Percentiles rank a stretch among this genome's conserved stretches.
phyloP scores from a whole-genome alignment of 345 rosid species.

The Pugionium cornutum region DNA sequence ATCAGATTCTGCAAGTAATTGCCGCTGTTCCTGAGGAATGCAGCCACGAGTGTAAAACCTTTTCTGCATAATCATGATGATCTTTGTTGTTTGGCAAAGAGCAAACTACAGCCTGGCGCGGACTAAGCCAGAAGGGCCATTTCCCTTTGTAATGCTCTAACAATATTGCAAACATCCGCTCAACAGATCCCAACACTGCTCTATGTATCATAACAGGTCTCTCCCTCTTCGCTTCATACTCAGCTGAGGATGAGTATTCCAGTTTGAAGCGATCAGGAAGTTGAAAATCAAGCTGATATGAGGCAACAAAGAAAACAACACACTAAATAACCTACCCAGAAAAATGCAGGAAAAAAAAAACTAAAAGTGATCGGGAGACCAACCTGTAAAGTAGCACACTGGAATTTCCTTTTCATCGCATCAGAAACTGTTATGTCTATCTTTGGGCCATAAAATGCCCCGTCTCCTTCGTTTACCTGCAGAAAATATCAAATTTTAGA shows the following conservation, averaged over 20 bases:
- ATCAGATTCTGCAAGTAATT: neutral
- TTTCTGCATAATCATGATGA: constrained; percentile 43
- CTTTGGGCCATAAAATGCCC: constrained; percentile 85
- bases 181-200: constrained; percentile 83
- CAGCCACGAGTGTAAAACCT: constrained; percentile 40
- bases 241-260: constrained; percentile 72
- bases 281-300: constrained; percentile 6
- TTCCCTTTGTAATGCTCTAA: neutral
- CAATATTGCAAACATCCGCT: constrained; percentile 51
- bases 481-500: constrained; percentile 9
- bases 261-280: constrained; percentile 67
- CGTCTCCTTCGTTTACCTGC: constrained; percentile 79
- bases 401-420: no score
- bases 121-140: constrained; percentile 79
- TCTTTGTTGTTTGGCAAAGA: no score
- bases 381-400: constrained; percentile 73
- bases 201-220: constrained; percentile 83
- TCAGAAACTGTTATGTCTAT: constrained; percentile 76
- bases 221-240: constrained; percentile 75
- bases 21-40: neutral
- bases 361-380: neutral
- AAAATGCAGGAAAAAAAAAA: neutral
- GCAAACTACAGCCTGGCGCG: no score
- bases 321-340: no score
- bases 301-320: no score